Evolutionary conservation across 495 filamentous ascomycete species (phyloP).

Genomic region (Penicillium turbatum): DNA sequence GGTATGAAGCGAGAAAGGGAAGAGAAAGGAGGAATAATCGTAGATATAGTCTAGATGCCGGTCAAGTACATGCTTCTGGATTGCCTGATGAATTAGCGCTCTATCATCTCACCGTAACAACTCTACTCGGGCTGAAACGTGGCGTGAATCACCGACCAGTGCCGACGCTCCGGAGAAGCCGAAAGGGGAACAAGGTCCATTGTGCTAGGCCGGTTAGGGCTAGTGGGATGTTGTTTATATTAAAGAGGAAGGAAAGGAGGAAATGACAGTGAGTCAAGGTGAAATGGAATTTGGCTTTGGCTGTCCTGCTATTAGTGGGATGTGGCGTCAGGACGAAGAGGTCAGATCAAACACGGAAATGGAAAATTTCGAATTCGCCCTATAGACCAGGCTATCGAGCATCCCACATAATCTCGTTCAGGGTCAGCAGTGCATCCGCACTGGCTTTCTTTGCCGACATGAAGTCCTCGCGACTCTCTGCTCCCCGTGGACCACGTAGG

Average conservation of each 20-base stretch:
- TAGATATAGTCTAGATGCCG: not conserved
- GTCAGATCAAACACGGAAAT: not conserved
- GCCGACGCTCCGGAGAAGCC: slow-evolving; percentile 16
- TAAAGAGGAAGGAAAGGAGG: slow-evolving; percentile 12
- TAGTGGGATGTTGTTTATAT: slow-evolving; percentile 18
- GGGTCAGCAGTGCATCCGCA: slow-evolving; percentile 65
- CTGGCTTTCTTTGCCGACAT: slow-evolving; percentile 68
- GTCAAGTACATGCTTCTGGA: not conserved
- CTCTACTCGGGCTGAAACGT: slow-evolving; percentile 28
- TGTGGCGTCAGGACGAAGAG: not conserved
- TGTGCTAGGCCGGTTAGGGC: slow-evolving; percentile 9
- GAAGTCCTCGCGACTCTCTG: slow-evolving; percentile 67
- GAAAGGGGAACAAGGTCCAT: slow-evolving; percentile 10
- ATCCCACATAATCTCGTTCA: slow-evolving; percentile 81
- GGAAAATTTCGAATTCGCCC: not conserved
- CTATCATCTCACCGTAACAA: slow-evolving; percentile 10
- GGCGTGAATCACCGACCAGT: slow-evolving; percentile 19
- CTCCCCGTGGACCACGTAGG: slow-evolving; percentile 49
- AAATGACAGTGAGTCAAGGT: slow-evolving; percentile 9
- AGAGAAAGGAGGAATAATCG: not conserved
- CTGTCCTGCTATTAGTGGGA: not conserved
- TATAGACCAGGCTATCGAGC: slow-evolving; percentile 29
- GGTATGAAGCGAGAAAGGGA: slow-evolving; percentile 2
- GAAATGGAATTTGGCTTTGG: not conserved
- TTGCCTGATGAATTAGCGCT: not conserved